phyloP scores from a whole-genome alignment of 495 filamentous ascomycete species.

The Talaromyces nanjingensis region DNA sequence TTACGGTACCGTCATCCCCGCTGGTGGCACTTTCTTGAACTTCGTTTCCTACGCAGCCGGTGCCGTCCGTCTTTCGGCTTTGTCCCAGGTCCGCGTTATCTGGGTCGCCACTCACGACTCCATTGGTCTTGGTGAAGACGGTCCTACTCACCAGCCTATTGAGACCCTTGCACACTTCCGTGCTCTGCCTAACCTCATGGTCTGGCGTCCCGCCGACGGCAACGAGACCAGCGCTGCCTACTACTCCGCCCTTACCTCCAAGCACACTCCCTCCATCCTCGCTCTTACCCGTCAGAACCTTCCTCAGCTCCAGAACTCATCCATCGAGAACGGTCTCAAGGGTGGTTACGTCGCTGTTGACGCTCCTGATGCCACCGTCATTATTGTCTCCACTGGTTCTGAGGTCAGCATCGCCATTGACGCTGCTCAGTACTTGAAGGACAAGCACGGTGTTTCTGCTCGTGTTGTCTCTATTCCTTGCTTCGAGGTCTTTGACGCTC shows the following conservation, averaged over 20 bases:
- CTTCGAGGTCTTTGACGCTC: slow-evolving; percentile 94
- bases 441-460: slow-evolving; percentile 79
- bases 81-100: slow-evolving; percentile 87
- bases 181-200: slow-evolving; percentile 98
- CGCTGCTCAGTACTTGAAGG: slow-evolving; percentile 80
- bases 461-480: slow-evolving; percentile 95
- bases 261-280: slow-evolving; percentile 85
- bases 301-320: slow-evolving; percentile 90
- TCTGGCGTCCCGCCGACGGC: slow-evolving; percentile 97
- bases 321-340: slow-evolving; percentile 79
- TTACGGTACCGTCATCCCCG: slow-evolving; percentile 92
- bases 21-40: slow-evolving; percentile 96
- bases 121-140: slow-evolving; percentile 98
- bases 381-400: slow-evolving; percentile 89
- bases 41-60: slow-evolving; percentile 98
- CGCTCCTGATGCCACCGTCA: slow-evolving; percentile 74
- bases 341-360: slow-evolving; percentile 91
- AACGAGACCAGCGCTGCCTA: slow-evolving; percentile 98
- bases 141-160: slow-evolving; percentile 97
- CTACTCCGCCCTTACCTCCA: slow-evolving; percentile 87
- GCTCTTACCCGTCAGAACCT: slow-evolving; percentile 98
- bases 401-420: slow-evolving; percentile 94
- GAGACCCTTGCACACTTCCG: slow-evolving; percentile 99
- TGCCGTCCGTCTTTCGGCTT: slow-evolving; percentile 85
- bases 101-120: slow-evolving; percentile 99